Evolutionary conservation across 148 eudicot species (phyloP), one percentile per base, ranked within the genome.

Genomic region (Pharnaceum exiguum): DNA sequence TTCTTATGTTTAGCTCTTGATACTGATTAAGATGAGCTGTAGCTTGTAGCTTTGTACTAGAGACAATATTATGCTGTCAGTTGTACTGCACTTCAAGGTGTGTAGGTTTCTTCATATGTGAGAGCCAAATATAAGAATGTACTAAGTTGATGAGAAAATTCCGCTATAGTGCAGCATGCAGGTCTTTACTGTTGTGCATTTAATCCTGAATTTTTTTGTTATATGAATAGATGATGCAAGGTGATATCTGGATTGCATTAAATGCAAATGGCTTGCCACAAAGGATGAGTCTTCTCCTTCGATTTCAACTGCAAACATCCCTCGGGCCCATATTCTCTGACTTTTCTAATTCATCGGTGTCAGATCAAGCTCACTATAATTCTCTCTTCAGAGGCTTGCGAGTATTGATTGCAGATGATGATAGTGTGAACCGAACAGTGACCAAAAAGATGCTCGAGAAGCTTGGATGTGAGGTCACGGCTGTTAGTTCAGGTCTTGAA

Each of bases 211-310:
- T 11, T n/a, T 21, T 10, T 43, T 37, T 11, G 18, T 51, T 9
- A 1, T 48, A n/a, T 65, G 44, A 66, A 67, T 81, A 86, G 89
- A 83, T 83, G 85, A 79, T 86, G 89, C 95, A 83, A 64, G 95
- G 89, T 22, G 80, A 80, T 49, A 82, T 86, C 51, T 83, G 95
- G 95, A 69, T 83, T 64, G 73, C 86, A 35, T 64, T 64, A 5
- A 65, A 74, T 69, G 21, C 75, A 17, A 65, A 25, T 31, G 89
- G 89, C 35, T 61, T 65, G 7, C 76, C 75, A 6, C 83, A 76
- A 55, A 71, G 70, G 53, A 86, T 80, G 78, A 75, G 75, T 62
- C 89, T 82, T 39, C 68, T 78, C 39, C 80, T 86, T 2, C 75
- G 79, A 57, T 75, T 82, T 46, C 88, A 80, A 51, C 65, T 73